phyloP scores from a whole-genome alignment of 257 asterid genomes.

The Scutellaria galericulata region DNA sequence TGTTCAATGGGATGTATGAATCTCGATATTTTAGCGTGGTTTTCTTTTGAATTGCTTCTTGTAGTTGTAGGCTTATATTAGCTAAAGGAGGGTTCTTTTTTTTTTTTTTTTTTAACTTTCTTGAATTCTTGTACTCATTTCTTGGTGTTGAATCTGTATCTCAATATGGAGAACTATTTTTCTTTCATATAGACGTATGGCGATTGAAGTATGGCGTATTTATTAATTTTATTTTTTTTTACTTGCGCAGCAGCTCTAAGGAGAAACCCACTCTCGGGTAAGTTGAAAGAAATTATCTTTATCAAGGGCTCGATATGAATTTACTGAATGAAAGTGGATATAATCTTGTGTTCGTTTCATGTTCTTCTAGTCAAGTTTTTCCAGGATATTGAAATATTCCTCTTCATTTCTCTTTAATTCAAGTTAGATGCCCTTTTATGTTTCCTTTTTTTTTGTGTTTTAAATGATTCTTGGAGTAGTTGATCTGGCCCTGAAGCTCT shows the following conservation, averaged over 20 bases:
- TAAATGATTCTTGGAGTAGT: neutral
- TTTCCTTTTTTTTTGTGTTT: neutral
- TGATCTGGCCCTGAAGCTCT: neutral
- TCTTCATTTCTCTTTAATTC: neutral
- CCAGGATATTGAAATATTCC: neutral
- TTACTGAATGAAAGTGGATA: neutral
- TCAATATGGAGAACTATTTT: neutral
- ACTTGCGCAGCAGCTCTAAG: conserved; percentile 80
- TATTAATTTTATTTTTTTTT: conserved; percentile 16
- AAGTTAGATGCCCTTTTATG: neutral
- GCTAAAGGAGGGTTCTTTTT: neutral
- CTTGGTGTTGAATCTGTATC: neutral
- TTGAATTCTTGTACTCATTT: neutral
- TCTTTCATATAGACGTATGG: neutral
- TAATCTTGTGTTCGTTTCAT: neutral
- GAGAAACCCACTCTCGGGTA: conserved; percentile 99
- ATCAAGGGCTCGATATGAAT: neutral
- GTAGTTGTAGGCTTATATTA: neutral
- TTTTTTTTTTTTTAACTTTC: neutral
- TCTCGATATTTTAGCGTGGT: neutral
- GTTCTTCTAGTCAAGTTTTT: neutral
- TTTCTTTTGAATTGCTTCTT: conserved; percentile 19
- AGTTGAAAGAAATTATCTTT: conserved; percentile 50
- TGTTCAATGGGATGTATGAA: conserved; percentile 1
- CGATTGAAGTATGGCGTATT: too few species aligned